Evolutionary conservation across 2,329 filamentous ascomycete genomes (phyloP).

Genomic region (Colletotrichum tropicicola): DNA sequence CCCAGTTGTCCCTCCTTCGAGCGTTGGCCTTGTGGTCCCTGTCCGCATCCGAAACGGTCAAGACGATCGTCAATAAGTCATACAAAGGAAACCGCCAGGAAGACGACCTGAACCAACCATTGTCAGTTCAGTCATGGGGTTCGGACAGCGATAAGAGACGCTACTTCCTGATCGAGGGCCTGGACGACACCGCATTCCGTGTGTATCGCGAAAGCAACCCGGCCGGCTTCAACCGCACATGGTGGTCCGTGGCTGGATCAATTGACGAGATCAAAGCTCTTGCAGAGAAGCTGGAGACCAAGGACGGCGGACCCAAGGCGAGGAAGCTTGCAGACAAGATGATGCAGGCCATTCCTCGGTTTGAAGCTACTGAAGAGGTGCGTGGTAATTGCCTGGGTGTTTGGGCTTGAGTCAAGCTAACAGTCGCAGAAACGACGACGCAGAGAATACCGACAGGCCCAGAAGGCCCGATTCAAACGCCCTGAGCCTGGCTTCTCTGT

Average conservation of each 20-base stretch:
- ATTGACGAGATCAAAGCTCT: conserved; percentile 86
- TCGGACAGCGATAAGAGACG: conserved; percentile 88
- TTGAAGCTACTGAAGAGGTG: conserved; percentile 93
- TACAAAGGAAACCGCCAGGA: conserved; percentile 91
- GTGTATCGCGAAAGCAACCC: conserved; percentile 95
- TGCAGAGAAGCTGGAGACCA: conserved; percentile 77
- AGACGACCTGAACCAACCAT: conserved; percentile 81
- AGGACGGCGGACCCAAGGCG: conserved; percentile 84
- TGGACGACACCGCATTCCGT: conserved; percentile 92
- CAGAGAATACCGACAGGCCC: conserved; percentile 87
- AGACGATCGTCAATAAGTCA: conserved; percentile 81
- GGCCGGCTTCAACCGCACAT: conserved; percentile 77
- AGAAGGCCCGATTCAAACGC: conserved; percentile 86
- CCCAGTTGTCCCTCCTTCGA: conserved; percentile 82
- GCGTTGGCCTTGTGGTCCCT: conserved; percentile 90
- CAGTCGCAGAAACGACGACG: conserved; percentile 81
- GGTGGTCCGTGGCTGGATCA: conserved; percentile 91
- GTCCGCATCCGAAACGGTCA: conserved; percentile 85
- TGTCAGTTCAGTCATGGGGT: conserved; percentile 92
- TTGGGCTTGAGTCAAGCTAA: background rate
- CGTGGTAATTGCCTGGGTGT: background rate
- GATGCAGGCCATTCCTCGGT: conserved; percentile 80
- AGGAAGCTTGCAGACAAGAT: conserved; percentile 83
- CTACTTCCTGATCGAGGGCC: conserved; percentile 93
- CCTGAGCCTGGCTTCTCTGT: conserved; percentile 90